Percentiles rank a stretch among this genome's conserved stretches.
Evolutionary conservation across 139 green algal species (phyloP).

Genomic region (Trebouxia sp.): DNA sequence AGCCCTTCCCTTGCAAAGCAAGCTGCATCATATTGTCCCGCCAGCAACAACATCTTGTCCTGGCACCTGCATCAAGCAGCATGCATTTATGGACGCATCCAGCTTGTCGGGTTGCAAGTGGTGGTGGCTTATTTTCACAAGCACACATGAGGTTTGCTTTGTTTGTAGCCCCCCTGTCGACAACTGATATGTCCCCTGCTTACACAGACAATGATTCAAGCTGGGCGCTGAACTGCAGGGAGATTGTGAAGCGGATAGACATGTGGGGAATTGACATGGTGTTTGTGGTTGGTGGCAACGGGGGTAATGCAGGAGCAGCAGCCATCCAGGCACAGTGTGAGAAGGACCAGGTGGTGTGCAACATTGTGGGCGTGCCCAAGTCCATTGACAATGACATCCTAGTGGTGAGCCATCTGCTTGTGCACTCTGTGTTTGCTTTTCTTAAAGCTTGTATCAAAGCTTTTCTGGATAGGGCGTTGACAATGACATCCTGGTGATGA

Average conservation of each 20-base stretch:
- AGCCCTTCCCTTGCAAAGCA: background rate
- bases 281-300: slow-evolving; percentile 95
- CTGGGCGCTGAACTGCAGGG: slow-evolving; percentile 42
- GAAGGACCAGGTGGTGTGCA: slow-evolving; percentile 71
- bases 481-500: background rate
- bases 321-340: slow-evolving; percentile 82
- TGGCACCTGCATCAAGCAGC: no score
- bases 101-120: no score
- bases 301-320: slow-evolving; percentile 86
- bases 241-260: slow-evolving; percentile 97
- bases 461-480: no score
- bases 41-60: no score
- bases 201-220: background rate
- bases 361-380: slow-evolving; percentile 93
- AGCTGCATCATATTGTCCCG: no score
- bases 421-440: background rate
- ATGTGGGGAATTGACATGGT: slow-evolving; percentile 96
- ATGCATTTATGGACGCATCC: no score
- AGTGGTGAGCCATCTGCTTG: slow-evolving; percentile 41
- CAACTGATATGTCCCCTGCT: no score
- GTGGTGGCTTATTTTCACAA: no score
- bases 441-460: background rate
- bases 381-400: slow-evolving; percentile 99
- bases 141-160: no score
- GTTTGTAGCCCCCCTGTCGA: no score